Conservation (phyloP, 768 basidiomycete species). For the Mycena capillaripes region DNA sequence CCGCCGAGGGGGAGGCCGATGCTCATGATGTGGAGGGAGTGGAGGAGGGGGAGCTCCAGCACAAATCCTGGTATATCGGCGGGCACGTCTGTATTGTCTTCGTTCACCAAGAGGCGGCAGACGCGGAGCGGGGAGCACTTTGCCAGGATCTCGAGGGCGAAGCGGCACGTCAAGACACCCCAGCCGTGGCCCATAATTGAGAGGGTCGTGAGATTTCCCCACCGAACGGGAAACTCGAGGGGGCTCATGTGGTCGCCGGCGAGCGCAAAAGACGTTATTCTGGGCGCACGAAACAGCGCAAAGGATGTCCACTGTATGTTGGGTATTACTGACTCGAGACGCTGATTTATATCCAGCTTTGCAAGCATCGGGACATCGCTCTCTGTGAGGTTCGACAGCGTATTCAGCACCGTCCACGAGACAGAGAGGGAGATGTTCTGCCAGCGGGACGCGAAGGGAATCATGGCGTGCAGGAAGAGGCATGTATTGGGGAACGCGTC, state of each 20-base stretch:
- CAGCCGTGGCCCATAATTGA: no score
- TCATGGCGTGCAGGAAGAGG: neutral
- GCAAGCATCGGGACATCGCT: conserved; percentile 5
- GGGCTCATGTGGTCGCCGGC: neutral
- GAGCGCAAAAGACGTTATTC: neutral
- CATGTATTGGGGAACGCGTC: neutral
- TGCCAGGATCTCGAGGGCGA: neutral
- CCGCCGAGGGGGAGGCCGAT: neutral
- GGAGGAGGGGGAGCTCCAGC: neutral
- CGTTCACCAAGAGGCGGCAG: neutral
- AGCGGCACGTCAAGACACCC: neutral
- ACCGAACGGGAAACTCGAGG: neutral
- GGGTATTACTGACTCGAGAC: neutral
- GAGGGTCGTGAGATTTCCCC: neutral
- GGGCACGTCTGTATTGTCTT: neutral
- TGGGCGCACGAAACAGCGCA: neutral
- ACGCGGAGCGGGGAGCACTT: neutral
- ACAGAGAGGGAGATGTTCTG: neutral
- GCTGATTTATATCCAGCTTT: neutral
- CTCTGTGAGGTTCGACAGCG: neutral
- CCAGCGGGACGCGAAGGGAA: conserved; percentile 15
- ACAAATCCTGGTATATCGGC: neutral
- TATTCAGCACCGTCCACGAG: neutral
- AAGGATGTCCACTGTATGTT: neutral
- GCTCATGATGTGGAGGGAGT: neutral